Base-by-base conservation (phyloP, 2,329 filamentous ascomycete species). In the Pseudodiploospora longispora region DNA sequence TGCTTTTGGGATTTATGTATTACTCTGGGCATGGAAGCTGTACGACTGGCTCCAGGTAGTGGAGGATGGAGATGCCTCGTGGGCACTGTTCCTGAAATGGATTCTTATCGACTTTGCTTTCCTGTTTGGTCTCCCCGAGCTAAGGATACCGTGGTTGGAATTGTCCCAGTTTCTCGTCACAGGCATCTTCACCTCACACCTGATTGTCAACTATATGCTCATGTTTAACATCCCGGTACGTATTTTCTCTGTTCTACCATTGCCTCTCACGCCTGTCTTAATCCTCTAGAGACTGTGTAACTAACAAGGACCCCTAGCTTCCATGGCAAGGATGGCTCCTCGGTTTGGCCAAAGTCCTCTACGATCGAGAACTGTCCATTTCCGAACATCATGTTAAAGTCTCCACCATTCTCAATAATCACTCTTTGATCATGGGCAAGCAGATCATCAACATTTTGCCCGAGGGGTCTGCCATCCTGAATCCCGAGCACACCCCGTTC, bases 371-470 rank as follows among this genome's bases (percentile, higher is more conserved):
- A 66, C 69, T 95, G 48, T 88, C 91, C 41, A 85, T 98, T 52
- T 93, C 87, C n/a, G 94, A 96, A 63, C 82, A 85, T 53, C 87
- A 83, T 58, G 91, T 98, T 60, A 95, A 95, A 60, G 81, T 90
- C 10, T 85, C 84, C 29, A 83, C 78, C 50, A 90, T 98, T 51
- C 72, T 95, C 49, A 87, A 96, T 61, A 96, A 97, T 61, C 79
- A 87, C 30, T 95, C 90, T 27, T 76, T 97, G 58, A 97, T 98
- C 51, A 77, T 95, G 67, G 93, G 93, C 59, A 93, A 89, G 63
- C 90, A 97, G 68, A 95, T 96, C 55, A 91, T 98, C 65, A 93
- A 98, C 61, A 95, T 98, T 58, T 72, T 98, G 44, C 93, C 93
- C 2, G 93, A 98, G 71, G 94, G 94, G 71, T 93, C 90, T 40